phyloP scores from a whole-genome alignment of 768 basidiomycete genomes.

The Hirschioporus abietinus region DNA sequence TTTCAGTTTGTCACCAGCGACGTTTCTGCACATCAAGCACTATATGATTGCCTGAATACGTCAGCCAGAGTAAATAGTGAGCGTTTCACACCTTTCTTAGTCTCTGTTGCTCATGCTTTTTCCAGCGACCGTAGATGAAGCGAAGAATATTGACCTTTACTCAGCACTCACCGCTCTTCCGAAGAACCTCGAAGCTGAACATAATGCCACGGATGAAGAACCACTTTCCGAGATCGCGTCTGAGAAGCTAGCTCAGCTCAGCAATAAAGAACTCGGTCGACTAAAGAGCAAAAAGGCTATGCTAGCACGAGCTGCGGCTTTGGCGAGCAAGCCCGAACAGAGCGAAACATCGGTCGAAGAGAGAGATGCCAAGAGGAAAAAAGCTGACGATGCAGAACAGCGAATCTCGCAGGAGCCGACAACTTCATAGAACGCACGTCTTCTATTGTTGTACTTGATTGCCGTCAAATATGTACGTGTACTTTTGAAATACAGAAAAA shows the following conservation, averaged over 20 bases:
- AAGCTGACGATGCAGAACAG: constrained; percentile 1
- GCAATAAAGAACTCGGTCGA: constrained; percentile 33
- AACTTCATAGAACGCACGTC: not conserved
- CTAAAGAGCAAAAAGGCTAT: constrained; percentile 48
- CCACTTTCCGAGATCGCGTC: not conserved
- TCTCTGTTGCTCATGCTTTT: constrained; percentile 3
- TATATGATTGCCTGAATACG: constrained; percentile 44
- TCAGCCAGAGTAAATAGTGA: constrained; percentile 42
- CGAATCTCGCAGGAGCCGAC: not conserved
- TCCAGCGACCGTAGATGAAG: constrained; percentile 43
- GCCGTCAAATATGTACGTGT: too few relatives aligned
- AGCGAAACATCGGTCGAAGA: constrained; percentile 12
- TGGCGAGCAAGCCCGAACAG: constrained; percentile 15
- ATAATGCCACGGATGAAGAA: constrained; percentile 32
- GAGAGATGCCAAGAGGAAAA: constrained; percentile 30
- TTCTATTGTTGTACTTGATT: not conserved
- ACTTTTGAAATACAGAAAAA: too few relatives aligned
- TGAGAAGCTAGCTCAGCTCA: not conserved
- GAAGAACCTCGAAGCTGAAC: constrained; percentile 46
- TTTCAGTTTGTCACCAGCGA: constrained; percentile 32
- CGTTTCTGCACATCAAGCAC: constrained; percentile 18
- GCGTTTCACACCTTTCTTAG: constrained; percentile 10
- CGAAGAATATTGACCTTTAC: constrained; percentile 58
- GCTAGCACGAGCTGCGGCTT: constrained; percentile 16
- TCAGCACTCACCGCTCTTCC: constrained; percentile 50